phyloP scores from a whole-genome alignment of 306 rosid species.

The Prunus armeniaca region DNA sequence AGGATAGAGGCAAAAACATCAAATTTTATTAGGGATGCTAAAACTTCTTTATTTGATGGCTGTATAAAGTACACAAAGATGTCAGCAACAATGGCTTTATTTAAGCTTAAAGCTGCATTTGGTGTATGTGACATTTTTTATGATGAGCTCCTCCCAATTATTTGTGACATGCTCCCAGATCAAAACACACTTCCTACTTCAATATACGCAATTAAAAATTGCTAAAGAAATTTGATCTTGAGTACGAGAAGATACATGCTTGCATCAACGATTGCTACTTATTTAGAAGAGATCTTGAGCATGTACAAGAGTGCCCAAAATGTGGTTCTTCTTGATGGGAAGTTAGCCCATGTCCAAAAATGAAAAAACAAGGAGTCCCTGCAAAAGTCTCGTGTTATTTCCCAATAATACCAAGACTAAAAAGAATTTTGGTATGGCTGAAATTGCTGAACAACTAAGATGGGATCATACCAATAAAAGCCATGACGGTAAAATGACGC shows the following conservation, averaged over 20 bases:
- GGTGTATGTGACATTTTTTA: neutral
- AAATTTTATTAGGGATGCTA: neutral
- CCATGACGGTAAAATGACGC: too few species aligned
- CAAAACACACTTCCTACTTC: neutral
- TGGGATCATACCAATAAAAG: too few species aligned
- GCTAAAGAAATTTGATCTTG: neutral
- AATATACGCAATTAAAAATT: neutral
- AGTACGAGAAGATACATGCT: constrained; percentile 6
- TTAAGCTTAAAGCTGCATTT: neutral
- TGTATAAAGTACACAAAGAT: neutral
- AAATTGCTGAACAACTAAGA: too few species aligned
- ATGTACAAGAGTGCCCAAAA: neutral
- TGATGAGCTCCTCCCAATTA: neutral
- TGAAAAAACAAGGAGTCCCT: too few species aligned
- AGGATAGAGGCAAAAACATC: neutral
- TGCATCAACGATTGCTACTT: neutral
- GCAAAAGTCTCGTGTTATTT: too few species aligned
- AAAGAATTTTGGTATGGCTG: too few species aligned
- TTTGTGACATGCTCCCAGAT: neutral
- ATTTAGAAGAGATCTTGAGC: neutral
- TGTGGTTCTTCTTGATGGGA: neutral
- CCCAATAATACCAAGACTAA: too few species aligned
- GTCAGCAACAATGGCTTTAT: neutral
- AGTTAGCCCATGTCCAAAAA: too few species aligned
- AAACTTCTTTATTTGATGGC: neutral